Conservation (phyloP, 192 early-diverging fungal genomes). For the Paraglomus occultum region DNA sequence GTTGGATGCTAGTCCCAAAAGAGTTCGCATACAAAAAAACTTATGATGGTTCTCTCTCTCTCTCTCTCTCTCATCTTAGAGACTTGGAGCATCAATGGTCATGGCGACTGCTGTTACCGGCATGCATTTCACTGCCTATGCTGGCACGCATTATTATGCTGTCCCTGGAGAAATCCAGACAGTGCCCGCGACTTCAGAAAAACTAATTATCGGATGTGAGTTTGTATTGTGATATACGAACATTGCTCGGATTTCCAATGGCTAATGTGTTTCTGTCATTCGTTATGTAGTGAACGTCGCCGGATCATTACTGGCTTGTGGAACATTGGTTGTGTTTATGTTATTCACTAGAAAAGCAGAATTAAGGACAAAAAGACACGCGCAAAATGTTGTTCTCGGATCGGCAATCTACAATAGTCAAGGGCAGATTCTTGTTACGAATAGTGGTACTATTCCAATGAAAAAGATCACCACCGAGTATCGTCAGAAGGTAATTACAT, state of each 20-base stretch:
- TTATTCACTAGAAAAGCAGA: background rate
- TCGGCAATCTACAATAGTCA: constrained; percentile 34
- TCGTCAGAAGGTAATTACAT: constrained; percentile 23
- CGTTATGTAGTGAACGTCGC: constrained; percentile 3
- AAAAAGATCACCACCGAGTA: constrained; percentile 34
- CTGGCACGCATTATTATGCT: constrained; percentile 36
- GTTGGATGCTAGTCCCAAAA: too few relatives aligned
- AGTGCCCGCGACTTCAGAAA: background rate
- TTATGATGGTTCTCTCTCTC: background rate
- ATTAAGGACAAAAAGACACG: constrained; percentile 13
- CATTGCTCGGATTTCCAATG: too few relatives aligned
- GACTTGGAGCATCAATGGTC: constrained; percentile 45
- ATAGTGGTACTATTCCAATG: constrained; percentile 38
- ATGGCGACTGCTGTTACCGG: constrained; percentile 46
- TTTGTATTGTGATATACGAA: too few relatives aligned
- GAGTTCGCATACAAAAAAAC: background rate
- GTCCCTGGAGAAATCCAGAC: background rate
- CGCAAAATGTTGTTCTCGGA: constrained; percentile 33
- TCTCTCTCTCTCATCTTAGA: background rate
- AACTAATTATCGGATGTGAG: constrained; percentile 23
- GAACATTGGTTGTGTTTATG: constrained; percentile 12
- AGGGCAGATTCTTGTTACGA: constrained; percentile 36
- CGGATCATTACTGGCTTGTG: constrained; percentile 24
- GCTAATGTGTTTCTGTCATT: constrained; percentile 30
- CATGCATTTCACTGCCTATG: constrained; percentile 41